Conservation (phyloP, 148 eudicot genomes). For the Limonium bicolor region DNA sequence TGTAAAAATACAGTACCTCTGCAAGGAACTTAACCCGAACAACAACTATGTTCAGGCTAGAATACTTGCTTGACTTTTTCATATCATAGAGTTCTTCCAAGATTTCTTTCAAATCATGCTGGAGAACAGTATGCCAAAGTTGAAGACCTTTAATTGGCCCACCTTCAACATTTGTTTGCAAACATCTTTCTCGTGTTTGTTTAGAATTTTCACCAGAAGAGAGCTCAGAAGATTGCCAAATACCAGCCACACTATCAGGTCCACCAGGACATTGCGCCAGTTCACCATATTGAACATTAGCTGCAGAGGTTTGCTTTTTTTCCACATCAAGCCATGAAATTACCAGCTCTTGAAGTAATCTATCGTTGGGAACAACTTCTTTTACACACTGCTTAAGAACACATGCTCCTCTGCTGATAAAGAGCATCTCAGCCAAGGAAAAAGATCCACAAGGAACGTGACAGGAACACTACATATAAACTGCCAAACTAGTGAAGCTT, state of each 20-base stretch:
- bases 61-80: constrained; percentile 19
- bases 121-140: constrained; percentile 57
- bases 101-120: constrained; percentile 34
- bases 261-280: constrained; percentile 17
- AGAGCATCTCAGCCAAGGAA: constrained; percentile 59
- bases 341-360: constrained; percentile 47
- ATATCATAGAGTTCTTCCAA: constrained; percentile 34
- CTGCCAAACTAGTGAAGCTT: constrained; percentile 82
- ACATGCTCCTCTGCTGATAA: constrained; percentile 51
- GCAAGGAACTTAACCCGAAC: constrained; percentile 47
- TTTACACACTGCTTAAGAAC: constrained; percentile 35
- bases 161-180: constrained; percentile 10
- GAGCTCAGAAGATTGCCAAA: constrained; percentile 10
- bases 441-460: constrained; percentile 48
- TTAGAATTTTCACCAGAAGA: constrained; percentile 12
- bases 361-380: constrained; percentile 49
- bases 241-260: constrained; percentile 12
- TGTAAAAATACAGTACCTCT: constrained; percentile 53
- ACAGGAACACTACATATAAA: constrained; percentile 66
- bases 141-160: constrained; percentile 30
- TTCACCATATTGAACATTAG: constrained; percentile 9
- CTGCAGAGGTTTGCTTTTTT: constrained; percentile 12
- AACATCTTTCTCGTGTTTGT: constrained; percentile 5
- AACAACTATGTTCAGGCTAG: constrained; percentile 28
- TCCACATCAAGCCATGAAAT: constrained; percentile 48